Percentiles rank a stretch among this genome's conserved stretches.
Conservation (phyloP, 768 basidiomycete species). For the Suillus cothurnatus region DNA sequence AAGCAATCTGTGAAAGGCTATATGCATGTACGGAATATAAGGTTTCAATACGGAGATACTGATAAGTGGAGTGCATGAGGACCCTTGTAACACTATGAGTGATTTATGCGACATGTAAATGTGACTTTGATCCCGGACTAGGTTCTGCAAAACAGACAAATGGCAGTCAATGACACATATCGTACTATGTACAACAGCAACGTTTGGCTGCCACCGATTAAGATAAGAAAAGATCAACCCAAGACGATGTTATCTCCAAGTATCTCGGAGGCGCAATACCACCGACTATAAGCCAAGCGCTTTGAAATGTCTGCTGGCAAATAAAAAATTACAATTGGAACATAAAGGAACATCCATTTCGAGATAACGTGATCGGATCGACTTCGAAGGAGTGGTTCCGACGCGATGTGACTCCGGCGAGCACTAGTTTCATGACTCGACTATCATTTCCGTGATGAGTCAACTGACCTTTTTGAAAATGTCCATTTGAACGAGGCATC, state of each 20-base stretch:
- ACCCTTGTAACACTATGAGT: background rate
- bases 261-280: background rate
- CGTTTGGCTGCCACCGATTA: background rate
- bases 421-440: background rate
- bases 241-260: background rate
- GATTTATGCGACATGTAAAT: background rate
- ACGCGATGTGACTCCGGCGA: background rate
- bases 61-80: no score
- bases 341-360: conserved; percentile 2
- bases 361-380: background rate
- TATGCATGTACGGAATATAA: background rate
- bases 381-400: background rate
- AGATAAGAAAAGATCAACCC: background rate
- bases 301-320: background rate
- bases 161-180: background rate
- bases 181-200: background rate
- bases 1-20: background rate
- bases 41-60: background rate
- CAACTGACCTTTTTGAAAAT: background rate
- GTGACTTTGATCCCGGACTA: background rate
- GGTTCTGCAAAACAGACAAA: background rate
- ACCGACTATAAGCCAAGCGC: background rate
- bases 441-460: background rate
- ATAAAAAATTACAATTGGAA: background rate
- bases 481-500: background rate